A percentile compares a stretch with the other conserved stretches of the same genome.
phyloP scores from a whole-genome alignment of 148 eudicot genomes.

The Cornus kousa region DNA sequence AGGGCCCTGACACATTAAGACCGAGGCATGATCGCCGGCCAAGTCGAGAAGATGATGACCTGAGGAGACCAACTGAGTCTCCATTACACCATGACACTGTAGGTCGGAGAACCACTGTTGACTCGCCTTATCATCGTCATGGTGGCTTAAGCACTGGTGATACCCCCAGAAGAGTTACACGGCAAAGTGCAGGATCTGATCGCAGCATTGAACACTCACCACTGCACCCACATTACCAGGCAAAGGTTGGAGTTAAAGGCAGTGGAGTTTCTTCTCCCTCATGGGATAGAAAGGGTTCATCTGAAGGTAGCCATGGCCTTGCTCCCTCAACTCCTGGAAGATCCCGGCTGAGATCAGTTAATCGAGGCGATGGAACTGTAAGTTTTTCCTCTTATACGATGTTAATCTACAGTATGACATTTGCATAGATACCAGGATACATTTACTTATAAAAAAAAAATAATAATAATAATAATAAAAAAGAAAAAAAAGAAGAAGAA shows the following conservation, averaged over 20 bases:
- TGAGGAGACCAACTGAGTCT: constrained; percentile 34
- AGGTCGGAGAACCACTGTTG: constrained; percentile 27
- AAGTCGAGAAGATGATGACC: constrained; percentile 43
- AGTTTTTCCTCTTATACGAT: constrained; percentile 16
- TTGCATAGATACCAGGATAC: constrained; percentile 4
- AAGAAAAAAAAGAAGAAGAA: no score
- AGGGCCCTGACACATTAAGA: constrained; percentile 23
- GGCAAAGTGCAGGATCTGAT: constrained; percentile 38
- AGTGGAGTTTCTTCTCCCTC: constrained; percentile 50
- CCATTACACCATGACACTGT: constrained; percentile 30
- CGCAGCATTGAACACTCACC: constrained; percentile 61
- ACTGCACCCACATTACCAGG: constrained; percentile 52
- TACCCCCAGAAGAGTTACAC: constrained; percentile 38
- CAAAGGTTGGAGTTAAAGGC: constrained; percentile 36
- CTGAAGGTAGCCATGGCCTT: constrained; percentile 46
- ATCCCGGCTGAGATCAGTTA: constrained; percentile 60
- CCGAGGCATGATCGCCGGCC: constrained; percentile 31
- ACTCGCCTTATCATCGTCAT: constrained; percentile 36
- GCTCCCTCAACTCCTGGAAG: constrained; percentile 73
- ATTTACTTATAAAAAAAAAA: neutral
- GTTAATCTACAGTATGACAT: neutral
- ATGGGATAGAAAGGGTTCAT: constrained; percentile 51
- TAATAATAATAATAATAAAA: no score
- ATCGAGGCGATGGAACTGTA: constrained; percentile 66
- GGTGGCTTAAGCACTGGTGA: constrained; percentile 39